phyloP scores from a whole-genome alignment of 2,329 filamentous ascomycete genomes.

The Dryadomyces sulphureus region DNA sequence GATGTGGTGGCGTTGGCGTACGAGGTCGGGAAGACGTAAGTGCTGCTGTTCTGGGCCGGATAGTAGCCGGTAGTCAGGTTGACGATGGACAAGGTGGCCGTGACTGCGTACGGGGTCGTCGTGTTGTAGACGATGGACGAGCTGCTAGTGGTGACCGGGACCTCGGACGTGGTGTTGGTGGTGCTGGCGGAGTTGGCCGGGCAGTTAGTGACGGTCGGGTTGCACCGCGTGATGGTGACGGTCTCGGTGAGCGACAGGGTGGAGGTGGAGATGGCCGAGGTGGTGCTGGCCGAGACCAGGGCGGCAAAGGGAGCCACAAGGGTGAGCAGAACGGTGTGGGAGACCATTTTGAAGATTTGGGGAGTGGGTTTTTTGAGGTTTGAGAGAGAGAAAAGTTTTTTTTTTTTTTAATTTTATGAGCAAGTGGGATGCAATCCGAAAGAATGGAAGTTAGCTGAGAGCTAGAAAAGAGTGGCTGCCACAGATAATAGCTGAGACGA shows the following conservation, averaged over 20 bases:
- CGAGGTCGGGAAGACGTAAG: constrained; percentile 10
- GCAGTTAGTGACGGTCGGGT: constrained; percentile 28
- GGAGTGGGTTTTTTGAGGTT: not conserved
- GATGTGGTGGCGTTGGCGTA: constrained; percentile 11
- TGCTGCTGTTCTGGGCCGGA: constrained; percentile 11
- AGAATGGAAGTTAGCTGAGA: not conserved
- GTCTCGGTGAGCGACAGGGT: constrained; percentile 30
- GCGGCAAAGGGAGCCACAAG: constrained; percentile 22
- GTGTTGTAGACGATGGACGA: constrained; percentile 12
- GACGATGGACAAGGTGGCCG: not conserved
- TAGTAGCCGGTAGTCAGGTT: constrained; percentile 9
- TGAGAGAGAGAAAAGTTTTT: not conserved
- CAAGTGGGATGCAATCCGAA: not conserved
- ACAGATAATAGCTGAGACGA: not conserved
- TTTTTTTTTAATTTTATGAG: not conserved
- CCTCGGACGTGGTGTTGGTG: constrained; percentile 1
- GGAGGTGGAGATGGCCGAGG: constrained; percentile 27
- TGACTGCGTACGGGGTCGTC: constrained; percentile 9
- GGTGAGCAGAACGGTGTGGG: constrained; percentile 7
- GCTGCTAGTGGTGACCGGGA: not conserved
- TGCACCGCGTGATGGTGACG: constrained; percentile 32
- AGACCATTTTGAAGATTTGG: constrained; percentile 8
- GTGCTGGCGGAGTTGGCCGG: constrained; percentile 18
- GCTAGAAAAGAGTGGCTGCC: not conserved
- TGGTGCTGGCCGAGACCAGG: constrained; percentile 24